Conservation (phyloP, 768 basidiomycete species). For the Candolleomyces efflorescens region DNA sequence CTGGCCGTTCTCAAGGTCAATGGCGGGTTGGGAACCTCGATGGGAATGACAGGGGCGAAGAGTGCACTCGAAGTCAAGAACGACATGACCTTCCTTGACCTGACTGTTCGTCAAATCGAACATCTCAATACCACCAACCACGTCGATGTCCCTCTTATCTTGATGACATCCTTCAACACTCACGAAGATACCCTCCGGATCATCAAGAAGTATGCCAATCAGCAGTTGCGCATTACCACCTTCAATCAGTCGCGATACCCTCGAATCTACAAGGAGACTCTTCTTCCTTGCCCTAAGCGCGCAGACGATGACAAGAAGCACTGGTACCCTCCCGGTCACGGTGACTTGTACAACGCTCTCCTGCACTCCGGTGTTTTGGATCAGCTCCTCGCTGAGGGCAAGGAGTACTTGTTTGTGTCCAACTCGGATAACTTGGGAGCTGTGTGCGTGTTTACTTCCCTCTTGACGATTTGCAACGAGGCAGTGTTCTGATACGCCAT, state of each 20-base stretch:
- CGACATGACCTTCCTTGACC: constrained; percentile 96
- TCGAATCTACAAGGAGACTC: constrained; percentile 84
- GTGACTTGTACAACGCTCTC: constrained; percentile 92
- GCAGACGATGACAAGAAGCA: constrained; percentile 81
- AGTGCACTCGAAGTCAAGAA: constrained; percentile 94
- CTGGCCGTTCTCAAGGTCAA: constrained; percentile 92
- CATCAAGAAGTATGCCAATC: constrained; percentile 95
- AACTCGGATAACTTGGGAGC: constrained; percentile 98
- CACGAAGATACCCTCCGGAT: constrained; percentile 94
- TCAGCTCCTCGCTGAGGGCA: constrained; percentile 84
- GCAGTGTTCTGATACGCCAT: constrained; percentile 12
- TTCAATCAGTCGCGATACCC: constrained; percentile 96
- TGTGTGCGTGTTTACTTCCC: constrained; percentile 46
- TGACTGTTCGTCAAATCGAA: constrained; percentile 92
- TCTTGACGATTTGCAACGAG: not conserved
- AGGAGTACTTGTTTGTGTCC: constrained; percentile 96
- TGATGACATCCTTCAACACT: constrained; percentile 99
- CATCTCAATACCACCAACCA: constrained; percentile 83
- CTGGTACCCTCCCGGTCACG: constrained; percentile 98
- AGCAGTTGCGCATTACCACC: constrained; percentile 87
- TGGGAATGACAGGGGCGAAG: constrained; percentile 91
- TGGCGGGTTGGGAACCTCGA: constrained; percentile 83
- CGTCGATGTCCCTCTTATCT: constrained; percentile 93
- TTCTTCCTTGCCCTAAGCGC: constrained; percentile 77
- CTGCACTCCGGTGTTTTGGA: constrained; percentile 88